Evolutionary conservation across 257 asterid species (phyloP), one percentile per base, ranked within the genome.

Genomic region (Solanum ossicruentum): DNA sequence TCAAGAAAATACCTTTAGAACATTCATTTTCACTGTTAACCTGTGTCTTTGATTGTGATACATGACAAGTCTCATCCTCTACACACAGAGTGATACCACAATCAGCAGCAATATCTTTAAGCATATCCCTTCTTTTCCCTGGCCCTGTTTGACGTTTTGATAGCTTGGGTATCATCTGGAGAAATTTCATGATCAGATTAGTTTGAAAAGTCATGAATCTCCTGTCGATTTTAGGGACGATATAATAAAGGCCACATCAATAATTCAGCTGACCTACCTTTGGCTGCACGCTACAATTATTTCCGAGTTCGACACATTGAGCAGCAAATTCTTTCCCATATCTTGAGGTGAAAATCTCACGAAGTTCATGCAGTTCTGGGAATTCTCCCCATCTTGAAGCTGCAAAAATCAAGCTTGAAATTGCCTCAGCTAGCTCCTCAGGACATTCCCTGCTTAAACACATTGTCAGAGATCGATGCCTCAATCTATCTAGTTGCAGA

Each of bases 321-420:
- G 77, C 75, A 11, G 88, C 90, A 54, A 91, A 88, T 56, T 88
- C 89, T 63, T 83, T 86, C 21, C 92, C 92, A 45, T 83, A 91
- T 79, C 67, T 78, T 79, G 89, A 88, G 17, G 86, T 80, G 84
- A 89, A 84, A 26, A 88, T 41, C 21, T 39, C 66, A 8, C 92
- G 90, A 81, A 87, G 83, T 87, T 89, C 87, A 82, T 90, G 92
- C 49, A 90, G 90, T 86, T 91, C 92, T 6, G 91, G 92, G 77
- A 91, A 88, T 39, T 85, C 90, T 13, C 94, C 94, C 51, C 87
- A 83, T 71, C 94, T 85, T 16, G 94, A 87, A 49, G 94, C 88
- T 86, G 91, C 94, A 86, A 84, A 90, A 45, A 87, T 90, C 86
- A 91, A 87, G 81, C 88, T 85, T 8, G 89, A 88, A 23, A 87